Percentiles rank a stretch among this genome's conserved stretches.
These are phyloP conservation scores for Aphanomyces stellatus DNA, from an alignment of 352 stramenopile genomes.

Conservation along the genomic window DNA sequence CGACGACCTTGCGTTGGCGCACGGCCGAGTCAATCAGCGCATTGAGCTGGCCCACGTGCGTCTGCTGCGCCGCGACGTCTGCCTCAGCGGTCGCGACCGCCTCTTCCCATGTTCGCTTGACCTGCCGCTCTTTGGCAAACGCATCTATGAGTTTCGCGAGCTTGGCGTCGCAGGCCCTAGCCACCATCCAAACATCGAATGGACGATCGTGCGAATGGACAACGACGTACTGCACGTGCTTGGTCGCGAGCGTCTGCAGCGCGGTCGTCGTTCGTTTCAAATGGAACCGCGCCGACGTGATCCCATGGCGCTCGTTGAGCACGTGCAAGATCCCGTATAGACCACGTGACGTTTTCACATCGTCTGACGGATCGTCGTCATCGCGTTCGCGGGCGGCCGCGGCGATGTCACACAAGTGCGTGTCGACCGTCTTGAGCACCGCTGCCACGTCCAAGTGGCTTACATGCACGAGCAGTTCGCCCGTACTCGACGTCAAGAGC, in stretches of 20 bases:
- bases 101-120: constrained; percentile 21
- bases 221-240: constrained; percentile 27
- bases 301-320: constrained; percentile 64
- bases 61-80: constrained; percentile 42
- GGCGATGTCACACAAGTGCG: neutral
- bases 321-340: constrained; percentile 59
- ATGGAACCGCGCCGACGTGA: constrained; percentile 54
- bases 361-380: too few species aligned
- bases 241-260: constrained; percentile 42
- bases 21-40: constrained; percentile 51
- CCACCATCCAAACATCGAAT: too few species aligned
- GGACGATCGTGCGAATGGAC: neutral
- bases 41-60: constrained; percentile 44
- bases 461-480: constrained; percentile 58
- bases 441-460: constrained; percentile 26
- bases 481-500: constrained; percentile 64
- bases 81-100: constrained; percentile 45
- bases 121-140: constrained; percentile 1
- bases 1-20: constrained; percentile 53
- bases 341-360: too few species aligned
- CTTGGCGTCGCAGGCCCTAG: neutral
- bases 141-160: neutral
- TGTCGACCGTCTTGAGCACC: neutral
- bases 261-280: constrained; percentile 49
- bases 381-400: neutral